phyloP scores from a whole-genome alignment of 1,284 basidiomycete genomes.

The Ganoderma resinaceum region DNA sequence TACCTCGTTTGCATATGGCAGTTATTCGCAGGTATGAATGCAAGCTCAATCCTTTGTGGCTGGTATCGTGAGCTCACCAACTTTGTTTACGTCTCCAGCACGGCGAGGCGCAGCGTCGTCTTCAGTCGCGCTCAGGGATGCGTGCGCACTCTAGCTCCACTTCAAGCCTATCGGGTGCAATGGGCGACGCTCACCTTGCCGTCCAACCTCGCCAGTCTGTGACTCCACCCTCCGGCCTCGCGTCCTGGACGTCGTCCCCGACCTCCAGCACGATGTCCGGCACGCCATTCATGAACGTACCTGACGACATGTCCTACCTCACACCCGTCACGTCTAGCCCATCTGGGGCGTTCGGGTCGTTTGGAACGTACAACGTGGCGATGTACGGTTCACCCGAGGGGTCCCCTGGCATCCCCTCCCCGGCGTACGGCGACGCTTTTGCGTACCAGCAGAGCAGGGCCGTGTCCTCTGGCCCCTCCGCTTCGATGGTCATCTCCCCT shows the following conservation, averaged over 20 bases:
- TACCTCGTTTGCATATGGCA: constrained; percentile 30
- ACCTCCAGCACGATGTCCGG: constrained; percentile 26
- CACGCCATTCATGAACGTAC: constrained; percentile 18
- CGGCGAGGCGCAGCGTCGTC: constrained; percentile 26
- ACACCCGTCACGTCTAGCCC: constrained; percentile 31
- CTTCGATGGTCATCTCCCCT: constrained; percentile 35
- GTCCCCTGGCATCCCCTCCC: constrained; percentile 31
- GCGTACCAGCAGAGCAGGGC: constrained; percentile 33
- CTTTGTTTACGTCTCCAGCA: constrained; percentile 3
- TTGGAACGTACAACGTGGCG: constrained; percentile 33
- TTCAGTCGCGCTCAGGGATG: constrained; percentile 25
- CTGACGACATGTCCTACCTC: constrained; percentile 29
- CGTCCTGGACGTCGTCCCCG: constrained; percentile 36
- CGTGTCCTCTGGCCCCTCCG: constrained; percentile 22
- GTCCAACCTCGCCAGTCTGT: constrained; percentile 41
- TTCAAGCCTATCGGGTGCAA: constrained; percentile 69
- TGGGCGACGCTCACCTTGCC: constrained; percentile 59
- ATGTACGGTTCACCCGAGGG: constrained; percentile 33
- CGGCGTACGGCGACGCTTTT: constrained; percentile 38
- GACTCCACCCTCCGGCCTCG: constrained; percentile 43
- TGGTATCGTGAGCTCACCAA: constrained; percentile 2
- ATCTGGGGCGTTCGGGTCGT: constrained; percentile 32
- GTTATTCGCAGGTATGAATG: constrained; percentile 34
- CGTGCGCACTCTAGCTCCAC: constrained; percentile 35
- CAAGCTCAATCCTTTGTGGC: background rate